A percentile compares a stretch with the other conserved stretches of the same genome.
Conservation (phyloP, 2,329 filamentous ascomycete species). For the Microcyclosporella mali region DNA sequence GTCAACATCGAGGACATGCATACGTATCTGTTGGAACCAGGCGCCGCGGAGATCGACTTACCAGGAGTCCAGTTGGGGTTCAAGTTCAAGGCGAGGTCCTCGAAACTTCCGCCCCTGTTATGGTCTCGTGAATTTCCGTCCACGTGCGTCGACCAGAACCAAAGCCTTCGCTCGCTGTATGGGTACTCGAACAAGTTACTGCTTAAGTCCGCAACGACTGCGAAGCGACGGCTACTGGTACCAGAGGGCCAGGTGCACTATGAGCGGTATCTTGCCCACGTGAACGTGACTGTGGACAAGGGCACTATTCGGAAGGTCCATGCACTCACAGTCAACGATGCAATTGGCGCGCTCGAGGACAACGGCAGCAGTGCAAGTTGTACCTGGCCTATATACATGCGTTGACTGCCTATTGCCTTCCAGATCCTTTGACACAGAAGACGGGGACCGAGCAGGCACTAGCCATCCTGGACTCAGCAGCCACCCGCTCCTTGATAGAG, state of each 20-base stretch:
- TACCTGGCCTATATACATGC: constrained; percentile 52
- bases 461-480: constrained; percentile 17
- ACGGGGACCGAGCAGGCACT: constrained; percentile 56
- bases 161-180: constrained; percentile 56
- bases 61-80: constrained; percentile 4
- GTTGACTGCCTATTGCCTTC: constrained; percentile 51
- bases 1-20: constrained; percentile 10
- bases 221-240: constrained; percentile 47
- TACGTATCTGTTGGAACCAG: constrained; percentile 3
- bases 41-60: constrained; percentile 5
- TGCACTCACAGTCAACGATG: constrained; percentile 50
- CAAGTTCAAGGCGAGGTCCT: background rate
- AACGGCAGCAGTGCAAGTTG: constrained; percentile 30
- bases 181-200: constrained; percentile 56
- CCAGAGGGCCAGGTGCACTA: constrained; percentile 34
- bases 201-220: constrained; percentile 28
- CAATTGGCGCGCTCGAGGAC: constrained; percentile 54
- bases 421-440: constrained; percentile 52
- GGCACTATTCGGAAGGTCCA: constrained; percentile 46
- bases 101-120: no score
- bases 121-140: constrained; percentile 18
- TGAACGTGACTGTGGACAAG: constrained; percentile 32
- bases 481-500: constrained; percentile 18
- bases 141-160: constrained; percentile 41
- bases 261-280: constrained; percentile 38